Percentiles rank a stretch among this genome's conserved stretches.
Evolutionary conservation across 495 filamentous ascomycete genomes (phyloP).

Genomic region (Articulospora tetracladia): DNA sequence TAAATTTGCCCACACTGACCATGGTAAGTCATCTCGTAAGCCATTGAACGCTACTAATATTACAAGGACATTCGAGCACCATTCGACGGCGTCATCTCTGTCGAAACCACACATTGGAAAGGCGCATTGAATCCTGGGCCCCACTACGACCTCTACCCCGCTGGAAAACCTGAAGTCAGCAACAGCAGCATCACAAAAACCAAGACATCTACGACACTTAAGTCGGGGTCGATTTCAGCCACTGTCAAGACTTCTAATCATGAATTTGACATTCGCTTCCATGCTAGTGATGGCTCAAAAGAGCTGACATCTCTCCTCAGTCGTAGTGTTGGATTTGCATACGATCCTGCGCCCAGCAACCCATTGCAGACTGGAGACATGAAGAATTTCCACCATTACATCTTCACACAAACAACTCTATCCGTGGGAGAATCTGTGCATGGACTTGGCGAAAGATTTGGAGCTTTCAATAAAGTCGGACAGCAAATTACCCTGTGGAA

Average conservation of each 20-base stretch:
- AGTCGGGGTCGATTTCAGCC: conserved; percentile 50
- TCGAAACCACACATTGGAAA: conserved; percentile 63
- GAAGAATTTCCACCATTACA: conserved; percentile 52
- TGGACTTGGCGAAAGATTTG: conserved; percentile 69
- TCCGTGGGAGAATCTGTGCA: conserved; percentile 65
- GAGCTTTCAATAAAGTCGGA: conserved; percentile 65
- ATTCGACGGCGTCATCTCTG: conserved; percentile 55
- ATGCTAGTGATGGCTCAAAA: conserved; percentile 39
- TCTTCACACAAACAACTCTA: conserved; percentile 59
- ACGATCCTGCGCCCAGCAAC: conserved; percentile 44
- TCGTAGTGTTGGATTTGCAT: conserved; percentile 57
- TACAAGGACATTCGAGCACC: conserved; percentile 48
- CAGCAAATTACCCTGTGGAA: conserved; percentile 68
- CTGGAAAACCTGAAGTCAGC: conserved; percentile 39
- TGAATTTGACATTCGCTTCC: conserved; percentile 54
- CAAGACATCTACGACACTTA: conserved; percentile 46
- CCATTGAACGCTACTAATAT: conserved; percentile 26
- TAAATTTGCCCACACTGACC: conserved; percentile 50
- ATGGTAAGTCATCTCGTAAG: conserved; percentile 28
- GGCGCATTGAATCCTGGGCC: conserved; percentile 54
- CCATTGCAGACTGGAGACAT: conserved; percentile 50
- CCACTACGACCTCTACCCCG: conserved; percentile 57
- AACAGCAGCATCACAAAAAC: conserved; percentile 44
- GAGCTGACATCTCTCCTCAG: conserved; percentile 55
- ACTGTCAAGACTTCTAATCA: conserved; percentile 49